Evolutionary conservation across 2,329 filamentous ascomycete species (phyloP).

Genomic region (Calonectria montana): DNA sequence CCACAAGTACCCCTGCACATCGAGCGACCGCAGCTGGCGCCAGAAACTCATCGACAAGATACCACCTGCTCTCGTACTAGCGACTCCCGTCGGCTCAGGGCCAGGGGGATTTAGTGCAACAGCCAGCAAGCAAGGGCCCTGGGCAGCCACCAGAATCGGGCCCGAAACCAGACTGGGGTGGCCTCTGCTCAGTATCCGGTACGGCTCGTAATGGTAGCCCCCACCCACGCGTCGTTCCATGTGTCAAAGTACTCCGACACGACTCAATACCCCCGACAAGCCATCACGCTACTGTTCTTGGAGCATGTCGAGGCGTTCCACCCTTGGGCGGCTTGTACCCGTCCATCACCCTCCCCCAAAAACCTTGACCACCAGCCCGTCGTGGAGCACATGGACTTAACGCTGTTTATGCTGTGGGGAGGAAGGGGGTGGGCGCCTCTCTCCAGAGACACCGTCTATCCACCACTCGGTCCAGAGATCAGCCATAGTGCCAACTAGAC

Average conservation of each 20-base stretch:
- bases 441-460: background rate
- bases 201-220: conserved; percentile 32
- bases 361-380: conserved; percentile 36
- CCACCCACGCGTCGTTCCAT: conserved; percentile 32
- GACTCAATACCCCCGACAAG: conserved; percentile 32
- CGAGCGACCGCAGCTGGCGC: conserved; percentile 26
- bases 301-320: conserved; percentile 30
- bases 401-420: conserved; percentile 25
- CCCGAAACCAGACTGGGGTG: conserved; percentile 22
- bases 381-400: conserved; percentile 24
- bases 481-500: conserved; percentile 4
- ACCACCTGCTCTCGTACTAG: conserved; percentile 14
- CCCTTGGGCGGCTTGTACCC: conserved; percentile 26
- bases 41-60: background rate
- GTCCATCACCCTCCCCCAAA: conserved; percentile 29
- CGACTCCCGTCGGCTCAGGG: background rate
- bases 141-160: conserved; percentile 14
- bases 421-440: conserved; percentile 14
- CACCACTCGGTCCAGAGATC: background rate
- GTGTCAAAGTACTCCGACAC: conserved; percentile 35
- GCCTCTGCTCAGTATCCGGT: conserved; percentile 23
- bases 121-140: conserved; percentile 7
- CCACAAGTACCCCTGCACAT: conserved; percentile 27
- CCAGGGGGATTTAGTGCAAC: background rate
- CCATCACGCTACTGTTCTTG: conserved; percentile 30